Percentiles rank a stretch among this genome's conserved stretches.
These are phyloP conservation scores for Lichtheimia hyalospora DNA, from an alignment of 371 early-diverging fungal species.

Conservation along the genomic window DNA sequence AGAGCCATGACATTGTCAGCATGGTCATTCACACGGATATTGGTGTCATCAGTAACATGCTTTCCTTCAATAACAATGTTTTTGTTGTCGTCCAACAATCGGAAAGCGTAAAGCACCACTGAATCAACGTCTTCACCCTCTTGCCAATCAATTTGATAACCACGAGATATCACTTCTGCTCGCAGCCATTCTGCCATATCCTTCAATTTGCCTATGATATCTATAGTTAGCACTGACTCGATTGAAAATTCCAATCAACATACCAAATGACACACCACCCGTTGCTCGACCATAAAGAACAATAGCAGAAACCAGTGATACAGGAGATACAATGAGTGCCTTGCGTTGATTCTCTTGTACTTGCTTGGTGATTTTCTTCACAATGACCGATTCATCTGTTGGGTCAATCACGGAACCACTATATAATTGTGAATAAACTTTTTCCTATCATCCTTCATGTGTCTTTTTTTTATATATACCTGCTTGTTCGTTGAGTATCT, in stretches of 20 bases:
- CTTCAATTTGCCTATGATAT: constrained; percentile 40
- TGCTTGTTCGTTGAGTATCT: constrained; percentile 18
- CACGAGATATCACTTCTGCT: constrained; percentile 26
- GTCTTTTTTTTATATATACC: constrained; percentile 16
- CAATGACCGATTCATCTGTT: constrained; percentile 23
- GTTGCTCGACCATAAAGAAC: constrained; percentile 48
- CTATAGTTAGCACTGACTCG: too few species aligned
- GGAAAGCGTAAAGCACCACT: constrained; percentile 37
- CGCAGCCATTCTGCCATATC: constrained; percentile 46
- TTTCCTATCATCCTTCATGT: background rate
- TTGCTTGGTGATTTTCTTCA: constrained; percentile 27
- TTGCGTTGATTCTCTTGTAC: constrained; percentile 40
- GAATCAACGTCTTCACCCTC: constrained; percentile 50
- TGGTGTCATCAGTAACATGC: constrained; percentile 47
- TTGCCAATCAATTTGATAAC: constrained; percentile 40
- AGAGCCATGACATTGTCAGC: constrained; percentile 53
- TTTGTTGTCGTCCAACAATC: constrained; percentile 40
- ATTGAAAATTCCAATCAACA: too few species aligned
- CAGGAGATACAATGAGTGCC: constrained; percentile 40
- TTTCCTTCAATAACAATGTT: constrained; percentile 51
- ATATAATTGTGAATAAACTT: background rate
- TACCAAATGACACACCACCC: constrained; percentile 42
- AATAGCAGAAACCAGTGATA: constrained; percentile 36
- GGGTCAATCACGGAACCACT: constrained; percentile 12
- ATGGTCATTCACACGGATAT: constrained; percentile 50